These are phyloP conservation scores for Xylaria sp. DNA, from an alignment of 2,329 filamentous ascomycete genomes.

Conservation along the genomic window DNA sequence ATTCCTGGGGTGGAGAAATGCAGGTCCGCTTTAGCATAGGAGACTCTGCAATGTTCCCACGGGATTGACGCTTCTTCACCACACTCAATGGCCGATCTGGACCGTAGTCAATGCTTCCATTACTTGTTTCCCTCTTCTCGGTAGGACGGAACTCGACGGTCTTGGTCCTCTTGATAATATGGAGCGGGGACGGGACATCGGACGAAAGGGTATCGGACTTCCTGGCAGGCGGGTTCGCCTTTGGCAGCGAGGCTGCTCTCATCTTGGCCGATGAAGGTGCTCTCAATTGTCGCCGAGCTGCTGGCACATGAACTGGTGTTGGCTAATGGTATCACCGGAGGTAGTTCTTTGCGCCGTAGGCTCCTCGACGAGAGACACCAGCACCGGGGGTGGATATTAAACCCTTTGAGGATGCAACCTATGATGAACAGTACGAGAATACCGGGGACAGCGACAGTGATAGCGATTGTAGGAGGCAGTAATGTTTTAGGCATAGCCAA, in stretches of 20 bases:
- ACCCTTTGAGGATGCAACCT: constrained; percentile 45
- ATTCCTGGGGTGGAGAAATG: constrained; percentile 30
- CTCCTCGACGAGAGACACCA: not conserved
- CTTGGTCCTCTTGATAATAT: constrained; percentile 46
- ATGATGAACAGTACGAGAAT: constrained; percentile 53
- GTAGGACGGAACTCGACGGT: constrained; percentile 41
- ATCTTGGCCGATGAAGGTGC: constrained; percentile 44
- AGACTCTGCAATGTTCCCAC: constrained; percentile 14
- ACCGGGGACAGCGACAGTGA: constrained; percentile 48
- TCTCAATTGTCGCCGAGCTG: constrained; percentile 44
- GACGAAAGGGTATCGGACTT: constrained; percentile 26
- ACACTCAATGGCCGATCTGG: constrained; percentile 45
- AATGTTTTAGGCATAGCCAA: constrained; percentile 42
- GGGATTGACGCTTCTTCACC: constrained; percentile 43
- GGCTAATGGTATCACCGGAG: constrained; percentile 3
- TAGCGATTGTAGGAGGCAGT: constrained; percentile 42
- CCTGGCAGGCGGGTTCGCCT: constrained; percentile 32
- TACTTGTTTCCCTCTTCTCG: constrained; percentile 41
- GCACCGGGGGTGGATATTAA: constrained; percentile 37
- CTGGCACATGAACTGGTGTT: constrained; percentile 9
- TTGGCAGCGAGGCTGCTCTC: constrained; percentile 24
- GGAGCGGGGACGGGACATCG: constrained; percentile 45
- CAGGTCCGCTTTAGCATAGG: constrained; percentile 7
- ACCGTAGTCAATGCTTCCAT: constrained; percentile 40
- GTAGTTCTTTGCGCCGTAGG: constrained; percentile 4